Evolutionary conservation across 164 flowering plant species (phyloP).

Genomic region (grape (Vitis vinifera)): ASM3070453v1 NC_081810.1:3564001-3564500

Average conservation of each 20-base stretch:
- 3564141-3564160: constrained; percentile 74
- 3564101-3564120: constrained; percentile 75
- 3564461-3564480: background rate
- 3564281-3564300: too few species aligned
- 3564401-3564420: too few species aligned
- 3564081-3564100: background rate
- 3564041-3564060: background rate
- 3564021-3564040: background rate
- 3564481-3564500: too few species aligned
- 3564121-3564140: constrained; percentile 62
- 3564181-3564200: constrained; percentile 46
- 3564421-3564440: background rate
- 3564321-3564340: too few species aligned
- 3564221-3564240: background rate
- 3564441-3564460: background rate
- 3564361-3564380: too few species aligned
- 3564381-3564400: too few species aligned
- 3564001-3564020: constrained; percentile 66
- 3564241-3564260: too few species aligned
- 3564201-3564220: background rate
- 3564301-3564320: too few species aligned
- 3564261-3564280: too few species aligned
- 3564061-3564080: too few species aligned
- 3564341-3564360: too few species aligned
- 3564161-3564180: constrained; percentile 72